Evolutionary conservation across 208 protist species (phyloP), one percentile per base, ranked within the genome.

Genomic region (Endotrypanum monterogeii): DNA sequence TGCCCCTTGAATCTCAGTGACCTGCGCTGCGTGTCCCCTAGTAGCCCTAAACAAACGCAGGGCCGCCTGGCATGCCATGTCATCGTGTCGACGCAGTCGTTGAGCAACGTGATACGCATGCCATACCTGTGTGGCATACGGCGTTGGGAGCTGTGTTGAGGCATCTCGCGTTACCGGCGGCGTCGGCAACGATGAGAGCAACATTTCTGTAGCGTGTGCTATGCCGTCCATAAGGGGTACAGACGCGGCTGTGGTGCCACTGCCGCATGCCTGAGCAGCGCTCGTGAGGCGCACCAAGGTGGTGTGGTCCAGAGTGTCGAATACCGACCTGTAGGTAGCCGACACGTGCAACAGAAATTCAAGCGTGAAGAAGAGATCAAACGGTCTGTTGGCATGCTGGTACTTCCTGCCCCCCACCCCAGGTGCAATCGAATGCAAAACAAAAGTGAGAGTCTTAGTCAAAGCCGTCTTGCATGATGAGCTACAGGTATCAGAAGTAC

Each of bases 101-200:
- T 55, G 65, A 41, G 65, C 65, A 12, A 54, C 30, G 65, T 69
- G 65, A 52, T 55, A 55, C 28, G 28, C n/a, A 35, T 69, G 65
- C 65, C 65, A 69, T 18, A 8, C 14, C 25, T 14, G 18, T 11
- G 32, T 11, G 11, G 57, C 32, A 63, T 41, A 63, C 11, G 18
- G 0, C 7, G 41, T 8, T 28, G 18, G 41, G 57, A 23, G 32
- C 25, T 35, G 20, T 63, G 5, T 41, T 25, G 32, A 20, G n/a
- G 39, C 20, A 20, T 14, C 39, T 25, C 14, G n/a, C 39, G 61
- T 28, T 44, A 23, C 1, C 61, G 14, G 8, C 9, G 61, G 20
- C 25, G 16, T n/a, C n/a, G n/a, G 39, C 41, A 18, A 25, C n/a
- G 25, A 51, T 41, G 61, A 51, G n/a, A 67, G 23, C 61, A 67